Conservation (phyloP, 768 basidiomycete genomes). For the Kwoniella pini region DNA sequence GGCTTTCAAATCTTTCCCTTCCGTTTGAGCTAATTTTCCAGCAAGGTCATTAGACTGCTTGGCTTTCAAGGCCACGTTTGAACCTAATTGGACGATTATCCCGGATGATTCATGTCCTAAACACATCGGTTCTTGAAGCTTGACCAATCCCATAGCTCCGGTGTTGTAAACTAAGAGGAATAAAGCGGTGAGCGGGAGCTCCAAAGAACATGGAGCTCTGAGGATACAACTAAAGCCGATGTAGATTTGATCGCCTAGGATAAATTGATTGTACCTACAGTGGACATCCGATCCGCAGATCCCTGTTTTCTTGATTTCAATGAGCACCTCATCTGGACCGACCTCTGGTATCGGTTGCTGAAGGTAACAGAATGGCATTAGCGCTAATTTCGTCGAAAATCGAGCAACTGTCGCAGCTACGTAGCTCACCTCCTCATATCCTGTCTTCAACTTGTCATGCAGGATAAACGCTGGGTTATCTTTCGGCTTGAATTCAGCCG, state of each 20-base stretch:
- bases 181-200: not conserved
- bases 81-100: conserved; percentile 60
- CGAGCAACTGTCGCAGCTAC: no score
- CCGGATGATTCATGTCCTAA: conserved; percentile 94
- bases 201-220: not conserved
- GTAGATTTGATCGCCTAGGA: not conserved
- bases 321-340: conserved; percentile 73
- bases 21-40: conserved; percentile 1
- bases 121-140: conserved; percentile 60
- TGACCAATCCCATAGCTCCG: conserved; percentile 65
- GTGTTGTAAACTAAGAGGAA: conserved; percentile 66
- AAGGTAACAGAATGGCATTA: not conserved
- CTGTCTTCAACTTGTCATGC: conserved; percentile 40
- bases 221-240: not conserved
- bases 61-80: conserved; percentile 41
- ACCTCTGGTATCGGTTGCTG: conserved; percentile 51
- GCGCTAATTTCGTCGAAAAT: no score
- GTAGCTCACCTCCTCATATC: conserved; percentile 38
- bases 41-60: conserved; percentile 22
- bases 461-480: conserved; percentile 50
- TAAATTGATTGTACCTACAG: conserved; percentile 14
- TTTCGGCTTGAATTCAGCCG: conserved; percentile 32
- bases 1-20: conserved; percentile 50
- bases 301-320: conserved; percentile 89
- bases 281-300: conserved; percentile 79